phyloP scores from a whole-genome alignment of 1,139 yeast species.

The Candida frijolesensis region DNA sequence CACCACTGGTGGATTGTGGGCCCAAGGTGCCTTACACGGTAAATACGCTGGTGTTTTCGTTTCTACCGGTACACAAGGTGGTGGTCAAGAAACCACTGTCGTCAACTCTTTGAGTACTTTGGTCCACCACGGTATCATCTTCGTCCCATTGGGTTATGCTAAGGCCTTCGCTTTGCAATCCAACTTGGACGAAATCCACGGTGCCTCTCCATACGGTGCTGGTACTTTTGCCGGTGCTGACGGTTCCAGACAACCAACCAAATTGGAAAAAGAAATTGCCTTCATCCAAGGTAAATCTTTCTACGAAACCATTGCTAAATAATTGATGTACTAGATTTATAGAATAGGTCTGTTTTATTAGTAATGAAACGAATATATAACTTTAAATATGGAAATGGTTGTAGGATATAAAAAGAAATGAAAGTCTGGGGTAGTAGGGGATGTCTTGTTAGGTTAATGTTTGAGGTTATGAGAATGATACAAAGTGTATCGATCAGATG shows the following conservation, averaged over 20 bases:
- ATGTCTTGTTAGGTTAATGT: no score
- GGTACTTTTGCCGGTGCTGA: constrained; percentile 79
- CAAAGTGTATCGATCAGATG: no score
- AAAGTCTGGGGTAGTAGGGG: no score
- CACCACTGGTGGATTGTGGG: constrained; percentile 83
- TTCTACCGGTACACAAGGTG: constrained; percentile 82
- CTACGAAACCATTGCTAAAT: constrained; percentile 3
- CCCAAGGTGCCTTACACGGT: constrained; percentile 70
- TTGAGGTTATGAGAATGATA: no score
- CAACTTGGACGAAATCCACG: constrained; percentile 70
- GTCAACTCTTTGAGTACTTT: constrained; percentile 66
- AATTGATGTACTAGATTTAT: not conserved
- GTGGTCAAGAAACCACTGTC: constrained; percentile 78
- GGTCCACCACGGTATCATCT: constrained; percentile 80
- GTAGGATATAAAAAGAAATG: not conserved
- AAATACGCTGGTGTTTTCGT: constrained; percentile 78
- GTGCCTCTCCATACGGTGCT: constrained; percentile 90
- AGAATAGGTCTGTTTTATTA: not conserved
- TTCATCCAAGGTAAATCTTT: constrained; percentile 61
- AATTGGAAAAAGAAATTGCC: constrained; percentile 66
- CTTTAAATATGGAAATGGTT: not conserved
- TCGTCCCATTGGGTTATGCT: constrained; percentile 79
- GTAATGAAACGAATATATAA: not conserved
- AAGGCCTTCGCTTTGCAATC: constrained; percentile 59
- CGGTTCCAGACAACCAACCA: constrained; percentile 74